A percentile compares a stretch with the other conserved stretches of the same genome.
Conservation (phyloP, 768 basidiomycete species). For the Glaciozyma antarctica region DNA sequence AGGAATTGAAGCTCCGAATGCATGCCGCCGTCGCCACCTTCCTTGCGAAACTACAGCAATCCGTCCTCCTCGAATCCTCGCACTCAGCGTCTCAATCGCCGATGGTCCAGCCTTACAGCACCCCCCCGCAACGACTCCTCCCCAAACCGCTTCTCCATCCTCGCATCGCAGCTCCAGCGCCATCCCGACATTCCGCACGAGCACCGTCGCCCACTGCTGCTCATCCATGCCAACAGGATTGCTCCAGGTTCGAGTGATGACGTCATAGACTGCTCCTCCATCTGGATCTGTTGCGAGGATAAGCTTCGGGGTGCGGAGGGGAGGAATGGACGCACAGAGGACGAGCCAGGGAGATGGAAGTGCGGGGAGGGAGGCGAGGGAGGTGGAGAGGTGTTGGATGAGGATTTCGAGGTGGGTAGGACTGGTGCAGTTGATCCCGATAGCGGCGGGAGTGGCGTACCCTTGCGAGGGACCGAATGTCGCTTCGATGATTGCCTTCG, state of each 20-base stretch:
- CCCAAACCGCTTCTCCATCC: constrained; percentile 31
- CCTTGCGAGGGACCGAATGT: constrained; percentile 5
- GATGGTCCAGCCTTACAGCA: constrained; percentile 40
- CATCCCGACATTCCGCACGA: constrained; percentile 25
- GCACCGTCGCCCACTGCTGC: constrained; percentile 32
- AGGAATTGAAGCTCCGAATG: too few relatives aligned
- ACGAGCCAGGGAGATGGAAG: constrained; percentile 29
- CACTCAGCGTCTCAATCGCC: constrained; percentile 36
- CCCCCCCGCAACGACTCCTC: constrained; percentile 38
- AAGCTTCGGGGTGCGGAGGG: not conserved
- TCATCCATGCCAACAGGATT: constrained; percentile 27
- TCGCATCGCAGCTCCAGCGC: not conserved
- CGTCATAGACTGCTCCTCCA: constrained; percentile 40
- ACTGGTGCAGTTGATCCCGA: constrained; percentile 41
- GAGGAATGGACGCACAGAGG: constrained; percentile 21
- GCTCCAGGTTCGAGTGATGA: constrained; percentile 34
- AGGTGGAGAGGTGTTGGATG: constrained; percentile 24
- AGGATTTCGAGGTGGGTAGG: constrained; percentile 34
- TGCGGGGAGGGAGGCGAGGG: not conserved
- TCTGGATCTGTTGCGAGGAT: constrained; percentile 35
- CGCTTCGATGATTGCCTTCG: constrained; percentile 8
- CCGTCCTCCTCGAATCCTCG: constrained; percentile 17
- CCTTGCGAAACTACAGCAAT: not conserved
- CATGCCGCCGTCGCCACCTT: too few relatives aligned
- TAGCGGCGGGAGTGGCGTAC: constrained; percentile 21